Percentiles rank a stretch among this genome's conserved stretches.
These are phyloP conservation scores for Trametes punicea DNA, from an alignment of 768 basidiomycete genomes.

Conservation along the genomic window DNA sequence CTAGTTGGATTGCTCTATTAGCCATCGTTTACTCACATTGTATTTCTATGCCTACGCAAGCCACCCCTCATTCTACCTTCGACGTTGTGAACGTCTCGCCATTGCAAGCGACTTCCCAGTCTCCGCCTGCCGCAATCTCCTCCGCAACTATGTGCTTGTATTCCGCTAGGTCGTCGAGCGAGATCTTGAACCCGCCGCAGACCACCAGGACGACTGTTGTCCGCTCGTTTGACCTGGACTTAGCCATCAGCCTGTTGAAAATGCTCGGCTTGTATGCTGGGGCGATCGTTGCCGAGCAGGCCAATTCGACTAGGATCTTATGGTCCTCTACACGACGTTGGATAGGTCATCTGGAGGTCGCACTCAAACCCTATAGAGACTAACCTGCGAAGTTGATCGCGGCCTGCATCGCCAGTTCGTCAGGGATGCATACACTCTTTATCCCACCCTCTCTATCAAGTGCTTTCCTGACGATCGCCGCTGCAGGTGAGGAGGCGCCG, in stretches of 20 bases:
- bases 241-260: constrained; percentile 50
- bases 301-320: constrained; percentile 69
- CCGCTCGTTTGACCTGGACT: constrained; percentile 25
- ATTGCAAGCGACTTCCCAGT: constrained; percentile 25
- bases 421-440: constrained; percentile 58
- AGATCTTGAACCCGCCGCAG: constrained; percentile 70
- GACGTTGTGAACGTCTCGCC: constrained; percentile 5
- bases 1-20: constrained; percentile 9
- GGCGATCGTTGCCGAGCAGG: constrained; percentile 66
- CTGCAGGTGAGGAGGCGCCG: constrained; percentile 64
- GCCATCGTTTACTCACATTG: constrained; percentile 4
- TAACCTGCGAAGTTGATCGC: constrained; percentile 56
- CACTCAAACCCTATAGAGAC: too few relatives aligned
- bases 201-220: constrained; percentile 61
- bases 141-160: constrained; percentile 42
- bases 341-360: too few relatives aligned
- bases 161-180: constrained; percentile 47
- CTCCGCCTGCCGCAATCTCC: constrained; percentile 30
- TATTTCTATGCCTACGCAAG: constrained; percentile 9
- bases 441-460: constrained; percentile 56
- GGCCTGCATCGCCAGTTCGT: constrained; percentile 66
- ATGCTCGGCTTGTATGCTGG: constrained; percentile 60
- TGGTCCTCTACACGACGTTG: constrained; percentile 55
- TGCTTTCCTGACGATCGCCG: constrained; percentile 62
- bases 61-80: constrained; percentile 9